Evolutionary conservation across 345 rosid species (phyloP).

Genomic region (Linum usitatissimum): DNA sequence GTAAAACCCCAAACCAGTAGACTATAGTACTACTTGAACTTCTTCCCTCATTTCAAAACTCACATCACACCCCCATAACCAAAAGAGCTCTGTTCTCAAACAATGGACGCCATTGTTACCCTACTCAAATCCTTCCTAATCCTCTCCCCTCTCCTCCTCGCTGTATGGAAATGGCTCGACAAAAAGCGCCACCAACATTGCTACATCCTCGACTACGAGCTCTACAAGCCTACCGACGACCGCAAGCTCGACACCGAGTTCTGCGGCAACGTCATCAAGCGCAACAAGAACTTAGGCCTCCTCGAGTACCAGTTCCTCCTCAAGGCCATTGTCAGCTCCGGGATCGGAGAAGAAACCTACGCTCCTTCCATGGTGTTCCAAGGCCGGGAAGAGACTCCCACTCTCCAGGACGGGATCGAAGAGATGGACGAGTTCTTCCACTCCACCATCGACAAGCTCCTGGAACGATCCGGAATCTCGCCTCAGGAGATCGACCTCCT

Average conservation of each 20-base stretch:
- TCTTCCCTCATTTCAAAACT: too few relatives aligned
- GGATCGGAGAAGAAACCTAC: background rate
- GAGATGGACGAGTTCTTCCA: conserved; percentile 19
- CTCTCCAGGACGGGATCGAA: background rate
- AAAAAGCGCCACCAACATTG: conserved; percentile 24
- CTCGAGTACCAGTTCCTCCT: conserved; percentile 39
- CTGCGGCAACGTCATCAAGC: conserved; percentile 26
- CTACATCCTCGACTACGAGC: conserved; percentile 36
- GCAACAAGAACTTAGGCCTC: conserved; percentile 33
- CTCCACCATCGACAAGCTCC: conserved; percentile 17
- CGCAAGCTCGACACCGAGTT: conserved; percentile 28
- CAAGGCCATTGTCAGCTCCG: background rate
- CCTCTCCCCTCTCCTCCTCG: conserved; percentile 14
- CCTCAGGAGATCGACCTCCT: conserved; percentile 22
- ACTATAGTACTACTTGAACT: too few relatives aligned
- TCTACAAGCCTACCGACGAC: conserved; percentile 34
- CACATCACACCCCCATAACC: too few relatives aligned
- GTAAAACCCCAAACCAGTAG: too few relatives aligned
- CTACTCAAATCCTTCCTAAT: conserved; percentile 18
- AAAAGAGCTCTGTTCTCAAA: conserved; percentile 2
- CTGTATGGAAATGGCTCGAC: conserved; percentile 19
- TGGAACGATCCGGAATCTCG: conserved; percentile 12
- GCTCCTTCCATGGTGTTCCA: background rate
- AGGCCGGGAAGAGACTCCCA: conserved; percentile 2
- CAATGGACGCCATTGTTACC: conserved; percentile 27